A percentile compares a stretch with the other conserved stretches of the same genome.
Evolutionary conservation across 306 rosid species (phyloP).

Genomic region (Hylodesmum podocarpum): DNA sequence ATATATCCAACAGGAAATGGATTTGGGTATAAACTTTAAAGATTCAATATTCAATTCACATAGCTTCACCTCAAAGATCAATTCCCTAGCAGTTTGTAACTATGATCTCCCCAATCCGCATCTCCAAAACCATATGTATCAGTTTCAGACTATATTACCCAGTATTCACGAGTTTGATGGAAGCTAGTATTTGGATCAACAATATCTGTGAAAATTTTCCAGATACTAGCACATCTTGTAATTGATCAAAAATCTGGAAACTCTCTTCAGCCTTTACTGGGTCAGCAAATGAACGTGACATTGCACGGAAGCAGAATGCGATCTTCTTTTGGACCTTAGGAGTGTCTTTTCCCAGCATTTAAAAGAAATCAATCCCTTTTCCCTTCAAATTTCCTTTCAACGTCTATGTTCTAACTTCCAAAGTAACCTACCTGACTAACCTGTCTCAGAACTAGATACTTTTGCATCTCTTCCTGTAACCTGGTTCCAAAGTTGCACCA

Average conservation of each 20-base stretch:
- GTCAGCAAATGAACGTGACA: slow-evolving; percentile 94
- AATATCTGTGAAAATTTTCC: slow-evolving; percentile 81
- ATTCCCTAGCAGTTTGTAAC: slow-evolving; percentile 18
- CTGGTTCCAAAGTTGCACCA: slow-evolving; percentile 63
- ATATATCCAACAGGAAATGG: background rate
- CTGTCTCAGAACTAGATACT: slow-evolving; percentile 84
- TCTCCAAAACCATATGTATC: slow-evolving; percentile 8
- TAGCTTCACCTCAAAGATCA: background rate
- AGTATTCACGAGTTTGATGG: slow-evolving; percentile 61
- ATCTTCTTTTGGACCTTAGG: slow-evolving; percentile 88
- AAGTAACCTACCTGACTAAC: slow-evolving; percentile 62
- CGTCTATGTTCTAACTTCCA: slow-evolving; percentile 22
- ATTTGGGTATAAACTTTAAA: background rate
- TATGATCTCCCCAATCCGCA: too few relatives aligned
- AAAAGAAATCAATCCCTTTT: slow-evolving; percentile 37
- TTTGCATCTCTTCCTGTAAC: slow-evolving; percentile 97
- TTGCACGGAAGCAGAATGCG: slow-evolving; percentile 67
- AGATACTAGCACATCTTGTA: slow-evolving; percentile 84
- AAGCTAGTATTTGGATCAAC: slow-evolving; percentile 80
- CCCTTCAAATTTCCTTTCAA: slow-evolving; percentile 34
- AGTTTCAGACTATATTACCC: slow-evolving; percentile 53
- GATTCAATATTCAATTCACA: slow-evolving; percentile 5
- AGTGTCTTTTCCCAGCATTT: slow-evolving; percentile 83
- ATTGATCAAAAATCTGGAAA: slow-evolving; percentile 87
- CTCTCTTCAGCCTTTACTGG: slow-evolving; percentile 85